Base-by-base conservation (phyloP, 768 basidiomycete genomes). In the Lentinula edodes region DNA sequence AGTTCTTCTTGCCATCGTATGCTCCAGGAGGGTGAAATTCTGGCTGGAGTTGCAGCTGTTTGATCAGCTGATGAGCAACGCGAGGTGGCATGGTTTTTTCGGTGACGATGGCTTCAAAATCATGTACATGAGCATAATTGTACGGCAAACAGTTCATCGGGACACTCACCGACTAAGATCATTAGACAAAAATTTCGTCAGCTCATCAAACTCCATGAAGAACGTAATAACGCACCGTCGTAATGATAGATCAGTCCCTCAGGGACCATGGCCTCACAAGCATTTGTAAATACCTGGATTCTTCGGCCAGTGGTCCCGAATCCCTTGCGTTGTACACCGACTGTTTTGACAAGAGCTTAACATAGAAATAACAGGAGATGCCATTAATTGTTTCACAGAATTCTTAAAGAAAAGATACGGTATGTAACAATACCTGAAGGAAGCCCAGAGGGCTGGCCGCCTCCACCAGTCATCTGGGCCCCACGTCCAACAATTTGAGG, bases 211-310 rank as follows among this genome's bases (percentile, higher is more conserved):
- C 6, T 9, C 15, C 18, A 15, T 43, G 16, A 5, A 6, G 46
- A 53, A 7, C 41, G 15, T 45, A 52, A 13, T 42, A 35, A 46
- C 83, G 60, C 63, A 86, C 87, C 84, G 67, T 91, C 89, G 64
- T 91, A 91, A 60, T 91, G 90, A 57, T 83, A 78, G n/a, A 91
- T 87, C 3, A 78, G 78, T 0, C 67, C 71, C 12, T 86, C 76
- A 0, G 86, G 80, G 1, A 87, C 77, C 0, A 72, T 71, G 3
- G 78, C 75, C 12, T 69, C 66, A 65, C 87, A 89, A 36, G 85
- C 80, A 68, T 89, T 92, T 39, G 76, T 73, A 51, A 28, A 53
- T 55, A 64, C 70, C 13, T 64, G 66, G 34, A 80, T 74, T 1
- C 70, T 65, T 23, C 70, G 75, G 1, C 90, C 90, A 39, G 72